Conservation (phyloP, 192 early-diverging fungal genomes). For the Coemansia guatemalensis region DNA sequence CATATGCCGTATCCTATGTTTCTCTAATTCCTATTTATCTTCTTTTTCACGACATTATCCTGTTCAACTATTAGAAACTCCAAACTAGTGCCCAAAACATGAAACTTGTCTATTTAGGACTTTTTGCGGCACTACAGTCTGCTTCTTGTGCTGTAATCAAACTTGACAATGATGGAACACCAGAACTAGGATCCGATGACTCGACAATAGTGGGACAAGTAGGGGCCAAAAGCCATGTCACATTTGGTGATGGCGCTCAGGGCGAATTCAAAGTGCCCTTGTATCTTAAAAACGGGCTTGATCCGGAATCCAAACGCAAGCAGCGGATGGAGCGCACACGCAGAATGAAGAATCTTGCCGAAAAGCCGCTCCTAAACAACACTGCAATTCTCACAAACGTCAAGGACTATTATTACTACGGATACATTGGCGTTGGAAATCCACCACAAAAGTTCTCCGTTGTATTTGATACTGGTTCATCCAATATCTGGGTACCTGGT, state of each 20-base stretch:
- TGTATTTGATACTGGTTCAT: slow-evolving; percentile 69
- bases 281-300: slow-evolving; percentile 44
- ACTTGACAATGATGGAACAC: slow-evolving; percentile 5
- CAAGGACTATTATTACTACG: slow-evolving; percentile 64
- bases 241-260: slow-evolving; percentile 15
- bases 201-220: slow-evolving; percentile 16
- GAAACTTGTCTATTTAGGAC: no score
- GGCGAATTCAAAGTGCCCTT: slow-evolving; percentile 42
- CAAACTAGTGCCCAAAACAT: no score
- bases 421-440: slow-evolving; percentile 66
- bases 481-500: slow-evolving; percentile 75
- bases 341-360: slow-evolving; percentile 38
- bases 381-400: slow-evolving; percentile 34
- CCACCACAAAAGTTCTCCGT: slow-evolving; percentile 72
- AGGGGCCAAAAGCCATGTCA: slow-evolving; percentile 29
- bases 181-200: slow-evolving; percentile 6
- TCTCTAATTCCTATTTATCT: no score
- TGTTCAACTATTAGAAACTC: no score
- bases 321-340: slow-evolving; percentile 37
- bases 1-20: no score
- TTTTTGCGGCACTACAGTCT: slow-evolving; percentile 1
- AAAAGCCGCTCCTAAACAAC: slow-evolving; percentile 18
- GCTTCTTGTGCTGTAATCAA: slow-evolving; percentile 16
- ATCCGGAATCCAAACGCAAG: slow-evolving; percentile 46
- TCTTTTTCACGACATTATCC: no score